Base-by-base conservation (phyloP, 2,329 filamentous ascomycete genomes). In the Scopulariopsis brevicaulis region DNA sequence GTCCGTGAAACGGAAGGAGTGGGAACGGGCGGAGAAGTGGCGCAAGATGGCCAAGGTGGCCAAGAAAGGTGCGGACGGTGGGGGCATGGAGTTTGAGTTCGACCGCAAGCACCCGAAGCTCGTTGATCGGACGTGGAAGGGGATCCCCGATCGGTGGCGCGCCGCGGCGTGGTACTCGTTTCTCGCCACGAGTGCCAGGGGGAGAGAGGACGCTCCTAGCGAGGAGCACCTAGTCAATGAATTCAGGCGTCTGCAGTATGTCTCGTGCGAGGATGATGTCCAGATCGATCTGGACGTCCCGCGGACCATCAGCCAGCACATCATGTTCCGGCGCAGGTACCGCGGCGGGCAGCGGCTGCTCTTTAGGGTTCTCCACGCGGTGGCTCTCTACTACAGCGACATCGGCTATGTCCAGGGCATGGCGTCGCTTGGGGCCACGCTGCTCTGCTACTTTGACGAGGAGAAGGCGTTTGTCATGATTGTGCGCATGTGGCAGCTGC, bases 281-380 rank as follows among this genome's bases (percentile, higher is more conserved):
- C 94, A 99, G 73, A 99, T 99, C 65, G 94, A 99, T 70, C 83
- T 97, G 51, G 94, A 99, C 69, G 94, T 99, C 20, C 94, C 94
- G 1, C 82, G 94, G 57, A 97, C 94, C 4, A 96, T 99, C 69
- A 95, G 85, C 70, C 85, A 89, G 62, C 94, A 99, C 72, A 93
- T 99, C 70, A 96, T 99, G 93, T 99, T 99, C 69, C 85, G 94
- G 53, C 82, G 85, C 62, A 82, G 94, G 55, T 99, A 99, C 72
- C 84, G 90, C 25, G 94, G 94, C 60, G 94, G 93, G 1, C 93
- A 99, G 71, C 83, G 94, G 51, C 76, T 97, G 15, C 77, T 99
- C 2, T 99, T 99, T 72, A 84, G 94, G 55, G 91, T 97, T 2
- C 79, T 99, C 32, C 94, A 97, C 68, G 88, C 90, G 52, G 83